A percentile compares a stretch with the other conserved stretches of the same genome.
Conservation (phyloP, 345 rosid species). For the Lepidium africanum region DNA sequence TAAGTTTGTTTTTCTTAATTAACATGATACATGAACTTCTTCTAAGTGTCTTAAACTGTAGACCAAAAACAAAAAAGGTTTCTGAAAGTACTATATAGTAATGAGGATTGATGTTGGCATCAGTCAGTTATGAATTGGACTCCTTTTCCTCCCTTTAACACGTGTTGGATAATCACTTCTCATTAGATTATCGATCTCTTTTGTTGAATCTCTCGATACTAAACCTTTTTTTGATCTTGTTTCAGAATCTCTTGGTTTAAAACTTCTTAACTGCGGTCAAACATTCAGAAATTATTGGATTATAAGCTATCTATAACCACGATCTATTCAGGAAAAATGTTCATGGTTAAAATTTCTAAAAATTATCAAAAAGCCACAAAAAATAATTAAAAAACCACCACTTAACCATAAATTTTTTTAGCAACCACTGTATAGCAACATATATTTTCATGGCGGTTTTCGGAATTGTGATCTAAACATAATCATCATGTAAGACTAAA, state of each 20-base stretch:
- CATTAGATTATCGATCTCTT: conserved; percentile 21
- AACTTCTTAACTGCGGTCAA: background rate
- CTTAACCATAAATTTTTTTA: too few relatives aligned
- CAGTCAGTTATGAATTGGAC: conserved; percentile 27
- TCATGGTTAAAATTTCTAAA: too few relatives aligned
- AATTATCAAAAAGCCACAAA: too few relatives aligned
- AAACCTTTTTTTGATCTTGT: background rate
- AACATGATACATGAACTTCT: too few relatives aligned
- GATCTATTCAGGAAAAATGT: too few relatives aligned
- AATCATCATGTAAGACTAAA: too few relatives aligned
- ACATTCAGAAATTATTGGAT: background rate
- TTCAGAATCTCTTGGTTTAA: background rate
- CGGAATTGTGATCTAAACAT: too few relatives aligned
- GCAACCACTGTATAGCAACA: too few relatives aligned
- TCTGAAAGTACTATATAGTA: background rate
- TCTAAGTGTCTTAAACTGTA: background rate
- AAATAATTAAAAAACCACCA: too few relatives aligned
- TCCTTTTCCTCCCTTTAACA: conserved; percentile 28
- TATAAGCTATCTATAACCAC: too few relatives aligned
- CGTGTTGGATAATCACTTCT: conserved; percentile 23
- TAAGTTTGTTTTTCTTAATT: background rate
- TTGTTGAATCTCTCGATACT: background rate
- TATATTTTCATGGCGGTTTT: too few relatives aligned
- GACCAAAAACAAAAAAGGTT: background rate
- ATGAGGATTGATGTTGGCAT: background rate